Base-by-base conservation (phyloP, 1,139 yeast species). In the Pichia sp. region DNA sequence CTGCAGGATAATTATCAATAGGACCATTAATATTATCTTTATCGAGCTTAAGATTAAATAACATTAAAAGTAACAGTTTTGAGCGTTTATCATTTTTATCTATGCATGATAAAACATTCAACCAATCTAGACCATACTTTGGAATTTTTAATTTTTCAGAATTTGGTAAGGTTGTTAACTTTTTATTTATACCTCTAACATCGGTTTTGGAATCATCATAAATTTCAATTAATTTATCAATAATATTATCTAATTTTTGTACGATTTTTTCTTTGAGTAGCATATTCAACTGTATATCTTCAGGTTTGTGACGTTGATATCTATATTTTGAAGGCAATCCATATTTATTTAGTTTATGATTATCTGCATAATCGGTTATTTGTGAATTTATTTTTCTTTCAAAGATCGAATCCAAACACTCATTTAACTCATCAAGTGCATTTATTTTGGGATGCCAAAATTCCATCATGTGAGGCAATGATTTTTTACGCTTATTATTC, bases 321-420 rank as follows among this genome's bases (percentile, higher is more conserved):
- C 26, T 28, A 36, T 29, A 39, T 5, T 36, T 40, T 7, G 33
- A 27, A 2, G 40, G 29, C 2, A 36, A 34, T n/a, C 44, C 46
- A 8, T 34, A 26, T 38, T 39, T 40, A 18, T 39, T 34, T 7
- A 32, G n/a, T 11, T 34, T 34, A 26, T 43, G 43, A 10, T 26
- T n/a, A 2, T 38, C 32, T 8, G 43, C 18, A 33, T 36, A 46
- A 4, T 40, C 10, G 2, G 4, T 5, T 5, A 51, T 46, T 31
- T 44, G 44, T 1, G 53, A 43, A 26, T 57, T 56, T 0, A 77
- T 62, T 34, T 63, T 67, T 5, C 64, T 53, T 46, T 71, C 71
- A 31, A 74, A 61, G 2, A 69, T 39, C 1, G 78, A 66, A 34
- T 69, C 68, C 32, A 79, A 52, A 34, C 49, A 49, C 25, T 39